Percentiles rank a stretch among this genome's conserved stretches.
Conservation (phyloP, 805 yeast species). For the Zygosaccharomyces bisporus region DNA sequence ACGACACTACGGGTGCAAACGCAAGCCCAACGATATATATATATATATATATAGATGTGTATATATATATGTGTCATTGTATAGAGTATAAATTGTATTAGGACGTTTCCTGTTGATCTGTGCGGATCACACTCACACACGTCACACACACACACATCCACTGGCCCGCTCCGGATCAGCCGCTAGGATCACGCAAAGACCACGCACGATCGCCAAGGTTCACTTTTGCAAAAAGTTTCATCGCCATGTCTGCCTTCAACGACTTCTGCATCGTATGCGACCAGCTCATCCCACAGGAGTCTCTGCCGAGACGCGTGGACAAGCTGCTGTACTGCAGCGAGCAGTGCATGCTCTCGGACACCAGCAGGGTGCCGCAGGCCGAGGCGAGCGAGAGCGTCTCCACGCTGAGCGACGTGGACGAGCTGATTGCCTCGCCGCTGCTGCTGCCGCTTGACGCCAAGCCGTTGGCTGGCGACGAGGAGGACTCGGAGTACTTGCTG, state of each 20-base stretch:
- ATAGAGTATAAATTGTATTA: background rate
- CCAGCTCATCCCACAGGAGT: constrained; percentile 23
- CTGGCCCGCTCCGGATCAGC: too few species aligned
- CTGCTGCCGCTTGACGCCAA: constrained; percentile 19
- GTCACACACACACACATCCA: too few species aligned
- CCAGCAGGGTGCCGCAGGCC: constrained; percentile 5
- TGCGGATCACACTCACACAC: too few species aligned
- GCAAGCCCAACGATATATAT: background rate
- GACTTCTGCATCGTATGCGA: constrained; percentile 60
- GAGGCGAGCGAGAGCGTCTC: constrained; percentile 5
- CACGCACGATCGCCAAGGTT: too few species aligned
- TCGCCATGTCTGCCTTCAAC: constrained; percentile 39
- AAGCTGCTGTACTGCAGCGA: constrained; percentile 28
- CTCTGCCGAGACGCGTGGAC: constrained; percentile 10
- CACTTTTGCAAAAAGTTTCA: too few species aligned
- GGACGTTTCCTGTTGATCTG: background rate
- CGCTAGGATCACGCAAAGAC: background rate
- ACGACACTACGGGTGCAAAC: background rate
- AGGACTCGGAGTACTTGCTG: constrained; percentile 1
- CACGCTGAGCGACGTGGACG: constrained; percentile 18
- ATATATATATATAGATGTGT: too few species aligned
- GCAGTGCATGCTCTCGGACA: constrained; percentile 15
- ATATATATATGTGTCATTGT: too few species aligned
- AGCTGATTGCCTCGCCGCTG: constrained; percentile 25
- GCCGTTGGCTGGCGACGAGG: background rate